phyloP scores from a whole-genome alignment of 805 yeast species.

The Cyberlindnera euphorbiae region DNA sequence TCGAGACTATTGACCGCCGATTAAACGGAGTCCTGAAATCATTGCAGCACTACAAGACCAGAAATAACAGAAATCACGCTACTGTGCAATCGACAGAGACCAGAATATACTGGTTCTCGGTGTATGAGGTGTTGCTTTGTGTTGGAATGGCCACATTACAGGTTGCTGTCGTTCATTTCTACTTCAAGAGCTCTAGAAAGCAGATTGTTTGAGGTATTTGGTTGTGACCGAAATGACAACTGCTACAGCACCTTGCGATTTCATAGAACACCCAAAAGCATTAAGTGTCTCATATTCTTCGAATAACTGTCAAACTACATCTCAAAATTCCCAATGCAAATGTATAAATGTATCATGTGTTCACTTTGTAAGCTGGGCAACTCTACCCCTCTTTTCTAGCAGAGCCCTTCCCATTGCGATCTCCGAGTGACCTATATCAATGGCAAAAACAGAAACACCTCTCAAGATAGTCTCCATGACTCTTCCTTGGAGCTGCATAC shows the following conservation, averaged over 20 bases:
- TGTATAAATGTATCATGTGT: background rate
- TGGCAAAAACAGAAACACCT: conserved; percentile 64
- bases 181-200: conserved; percentile 68
- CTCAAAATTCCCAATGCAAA: too few species aligned
- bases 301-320: too few species aligned
- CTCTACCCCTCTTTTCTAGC: conserved; percentile 49
- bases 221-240: background rate
- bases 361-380: background rate
- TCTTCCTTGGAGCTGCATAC: conserved; percentile 60
- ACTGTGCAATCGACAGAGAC: conserved; percentile 81
- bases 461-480: conserved; percentile 78
- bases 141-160: conserved; percentile 72
- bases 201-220: conserved; percentile 34
- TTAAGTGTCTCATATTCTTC: too few species aligned
- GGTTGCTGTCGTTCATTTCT: conserved; percentile 60
- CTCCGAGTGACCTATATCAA: conserved; percentile 46
- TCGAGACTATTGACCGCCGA: conserved; percentile 55
- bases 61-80: conserved; percentile 86
- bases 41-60: conserved; percentile 78
- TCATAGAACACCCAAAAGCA: background rate
- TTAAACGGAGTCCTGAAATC: conserved; percentile 51
- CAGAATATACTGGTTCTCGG: conserved; percentile 72
- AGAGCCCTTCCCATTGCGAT: conserved; percentile 56
- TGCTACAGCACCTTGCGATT: background rate
- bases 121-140: conserved; percentile 67